Evolutionary conservation across 164 flowering plant species (phyloP).

Genomic region (Euptelea pleiosperma): DNA sequence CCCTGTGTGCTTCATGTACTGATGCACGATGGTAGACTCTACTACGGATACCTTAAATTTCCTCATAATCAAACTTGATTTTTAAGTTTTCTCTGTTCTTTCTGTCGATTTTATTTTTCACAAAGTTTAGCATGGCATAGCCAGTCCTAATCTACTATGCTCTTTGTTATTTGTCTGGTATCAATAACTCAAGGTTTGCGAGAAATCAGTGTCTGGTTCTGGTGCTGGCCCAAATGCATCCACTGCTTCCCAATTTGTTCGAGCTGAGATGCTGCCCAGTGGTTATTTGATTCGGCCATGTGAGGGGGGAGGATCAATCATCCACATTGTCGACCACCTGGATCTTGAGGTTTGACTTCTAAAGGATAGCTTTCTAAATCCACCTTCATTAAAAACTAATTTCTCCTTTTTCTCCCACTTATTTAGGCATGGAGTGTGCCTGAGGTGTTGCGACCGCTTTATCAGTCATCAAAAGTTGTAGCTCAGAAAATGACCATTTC

Average conservation of each 20-base stretch:
- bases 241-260: slow-evolving; percentile 68
- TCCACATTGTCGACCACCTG: slow-evolving; percentile 91
- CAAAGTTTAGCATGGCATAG: too few relatives aligned
- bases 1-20: too few relatives aligned
- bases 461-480: slow-evolving; percentile 78
- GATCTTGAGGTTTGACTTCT: slow-evolving; percentile 65
- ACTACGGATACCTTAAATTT: too few relatives aligned
- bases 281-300: slow-evolving; percentile 90
- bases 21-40: too few relatives aligned
- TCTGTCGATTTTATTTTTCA: too few relatives aligned
- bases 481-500: slow-evolving; percentile 94
- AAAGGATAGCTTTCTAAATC: not conserved
- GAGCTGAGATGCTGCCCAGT: slow-evolving; percentile 90
- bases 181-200: slow-evolving; percentile 62
- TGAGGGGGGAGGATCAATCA: slow-evolving; percentile 93
- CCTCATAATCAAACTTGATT: too few relatives aligned
- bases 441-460: slow-evolving; percentile 87
- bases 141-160: not conserved
- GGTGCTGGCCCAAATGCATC: slow-evolving; percentile 73
- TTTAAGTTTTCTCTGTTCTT: too few relatives aligned
- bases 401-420: slow-evolving; percentile 2
- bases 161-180: slow-evolving; percentile 3
- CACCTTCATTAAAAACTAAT: slow-evolving; percentile 2
- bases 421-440: slow-evolving; percentile 85
- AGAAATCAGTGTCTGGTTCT: slow-evolving; percentile 86